Base-by-base conservation (phyloP, 1,284 basidiomycete species). In the Cutaneotrichosporon arboriforme region DNA sequence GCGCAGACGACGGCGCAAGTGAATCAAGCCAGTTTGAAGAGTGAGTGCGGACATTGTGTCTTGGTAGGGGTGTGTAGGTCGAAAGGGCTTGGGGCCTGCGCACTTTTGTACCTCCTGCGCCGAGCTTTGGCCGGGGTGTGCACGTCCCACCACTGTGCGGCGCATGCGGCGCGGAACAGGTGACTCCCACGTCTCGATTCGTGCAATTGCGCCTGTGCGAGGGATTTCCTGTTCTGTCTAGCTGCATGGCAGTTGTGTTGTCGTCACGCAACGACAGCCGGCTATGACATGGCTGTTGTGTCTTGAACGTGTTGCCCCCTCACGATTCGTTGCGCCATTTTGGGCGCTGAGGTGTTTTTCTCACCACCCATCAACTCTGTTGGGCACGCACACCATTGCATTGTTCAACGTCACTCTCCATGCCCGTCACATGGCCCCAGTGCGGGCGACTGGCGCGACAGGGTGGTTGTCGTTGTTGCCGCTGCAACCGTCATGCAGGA, bases 1-100 rank as follows among this genome's bases (percentile, higher is more conserved):
- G 39, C 5, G 48, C 46, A 4, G 46, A 49, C 18, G 54, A 45
- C 2, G 52, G 49, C 47, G 41, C 35, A 46, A 45, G 51, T 10
- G 34, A 35, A 15, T 39, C 36, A n/a, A 21, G 3, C 8, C 18
- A 14, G 35, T n/a, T 23, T 22, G 33, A 36, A 13, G 21, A 38
- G 45, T 18, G 35, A 22, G 35, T 15, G 12, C 5, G 45, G 20
- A 5, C n/a, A n/a, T n/a, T n/a, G n/a, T n/a, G n/a, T n/a, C n/a
- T n/a, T 9, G 38, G 20, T 5, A 23, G 14, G 33, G 5, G 33
- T 18, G 7, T 13, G 13, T 44, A 26, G 14, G 26, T 4, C 26
- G 4, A 23, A 12, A n/a, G 15, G n/a, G 23, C 15, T 23, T 23
- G 23, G n/a, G 22, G 23, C 20, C 10, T 15, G n/a, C 46, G 13